These are phyloP conservation scores for Fusarium musae DNA, from an alignment of 2,329 filamentous ascomycete genomes.

Conservation along the genomic window DNA sequence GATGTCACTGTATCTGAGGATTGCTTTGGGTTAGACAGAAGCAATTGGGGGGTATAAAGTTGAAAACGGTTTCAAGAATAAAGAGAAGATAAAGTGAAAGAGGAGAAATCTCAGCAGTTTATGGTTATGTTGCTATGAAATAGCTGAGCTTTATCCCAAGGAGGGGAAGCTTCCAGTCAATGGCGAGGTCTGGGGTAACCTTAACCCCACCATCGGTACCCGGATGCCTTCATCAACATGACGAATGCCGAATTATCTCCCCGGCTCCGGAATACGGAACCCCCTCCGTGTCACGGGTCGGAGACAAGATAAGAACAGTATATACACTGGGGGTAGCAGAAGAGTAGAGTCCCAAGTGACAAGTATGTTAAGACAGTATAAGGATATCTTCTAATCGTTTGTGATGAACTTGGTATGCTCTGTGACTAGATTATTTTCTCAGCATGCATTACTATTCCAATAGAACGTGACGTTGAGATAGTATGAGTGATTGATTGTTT, in stretches of 20 bases:
- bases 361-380: background rate
- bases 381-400: background rate
- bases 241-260: slow-evolving; percentile 42
- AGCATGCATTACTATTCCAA: background rate
- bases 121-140: slow-evolving; percentile 14
- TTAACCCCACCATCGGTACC: slow-evolving; percentile 33
- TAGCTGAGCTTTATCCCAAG: slow-evolving; percentile 9
- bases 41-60: slow-evolving; percentile 11
- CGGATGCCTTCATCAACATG: slow-evolving; percentile 22
- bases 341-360: background rate
- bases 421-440: background rate
- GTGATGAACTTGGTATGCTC: background rate
- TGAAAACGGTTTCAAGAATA: background rate
- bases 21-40: background rate
- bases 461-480: background rate
- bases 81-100: slow-evolving; percentile 1
- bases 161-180: slow-evolving; percentile 38
- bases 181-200: slow-evolving; percentile 21
- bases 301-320: slow-evolving; percentile 1
- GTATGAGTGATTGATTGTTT: background rate
- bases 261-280: slow-evolving; percentile 30
- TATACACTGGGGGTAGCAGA: background rate
- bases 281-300: slow-evolving; percentile 27
- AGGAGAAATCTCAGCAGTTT: slow-evolving; percentile 11
- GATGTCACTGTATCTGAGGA: slow-evolving; percentile 36